These are phyloP conservation scores for Pichia eremophila DNA, from an alignment of 805 yeast species.

Conservation along the genomic window DNA sequence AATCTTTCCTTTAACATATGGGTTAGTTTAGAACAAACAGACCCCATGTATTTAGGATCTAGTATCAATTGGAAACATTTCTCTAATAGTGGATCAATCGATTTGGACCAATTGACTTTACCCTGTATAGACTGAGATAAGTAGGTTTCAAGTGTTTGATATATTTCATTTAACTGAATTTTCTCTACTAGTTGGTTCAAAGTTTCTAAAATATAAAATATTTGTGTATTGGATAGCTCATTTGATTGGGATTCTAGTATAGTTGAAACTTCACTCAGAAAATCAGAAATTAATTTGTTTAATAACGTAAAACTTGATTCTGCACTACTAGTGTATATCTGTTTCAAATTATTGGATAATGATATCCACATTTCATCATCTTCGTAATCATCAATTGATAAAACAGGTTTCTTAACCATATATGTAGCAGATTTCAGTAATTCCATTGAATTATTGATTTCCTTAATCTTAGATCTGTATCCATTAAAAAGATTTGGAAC, in stretches of 20 bases:
- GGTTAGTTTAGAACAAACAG: not conserved
- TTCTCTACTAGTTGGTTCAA: slow-evolving; percentile 18
- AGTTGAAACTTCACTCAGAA: slow-evolving; percentile 10
- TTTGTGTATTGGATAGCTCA: slow-evolving; percentile 9
- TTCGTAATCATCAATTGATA: slow-evolving; percentile 29
- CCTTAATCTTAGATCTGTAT: slow-evolving; percentile 14
- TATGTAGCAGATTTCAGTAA: slow-evolving; percentile 14
- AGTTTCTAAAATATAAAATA: slow-evolving; percentile 20
- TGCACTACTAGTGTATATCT: slow-evolving; percentile 13
- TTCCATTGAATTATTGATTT: slow-evolving; percentile 15
- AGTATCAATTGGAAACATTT: not conserved
- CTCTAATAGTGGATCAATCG: slow-evolving; percentile 11
- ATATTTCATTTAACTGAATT: slow-evolving; percentile 12
- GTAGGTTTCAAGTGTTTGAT: slow-evolving; percentile 4
- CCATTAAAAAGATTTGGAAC: not conserved
- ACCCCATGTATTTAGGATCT: not conserved
- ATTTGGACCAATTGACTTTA: not conserved
- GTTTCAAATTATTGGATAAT: slow-evolving; percentile 8
- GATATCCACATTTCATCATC: slow-evolving; percentile 24
- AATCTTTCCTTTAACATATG: slow-evolving; percentile 10
- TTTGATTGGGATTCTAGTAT: not conserved
- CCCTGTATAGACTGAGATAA: not conserved
- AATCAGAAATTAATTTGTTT: slow-evolving; percentile 12
- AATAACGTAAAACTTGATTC: slow-evolving; percentile 8
- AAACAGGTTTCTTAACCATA: slow-evolving; percentile 20